Evolutionary conservation across 1,139 yeast genomes (phyloP), one percentile per base, ranked within the genome.

Genomic region (Pichia cactophila): DNA sequence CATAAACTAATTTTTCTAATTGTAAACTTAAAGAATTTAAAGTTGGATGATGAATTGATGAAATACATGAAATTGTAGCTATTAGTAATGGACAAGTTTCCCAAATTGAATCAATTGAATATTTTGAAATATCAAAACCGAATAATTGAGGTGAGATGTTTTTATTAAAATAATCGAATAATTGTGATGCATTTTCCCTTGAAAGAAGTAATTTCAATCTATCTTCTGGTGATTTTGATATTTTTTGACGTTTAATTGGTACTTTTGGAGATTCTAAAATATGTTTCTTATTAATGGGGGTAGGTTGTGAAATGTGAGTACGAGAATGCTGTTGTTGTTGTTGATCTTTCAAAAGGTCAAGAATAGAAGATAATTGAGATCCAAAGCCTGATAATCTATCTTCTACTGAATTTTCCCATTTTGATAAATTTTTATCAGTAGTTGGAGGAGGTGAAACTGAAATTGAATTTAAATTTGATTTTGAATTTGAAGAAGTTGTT

Each of bases 141-240:
- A 81, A 82, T 41, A 83, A 66, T 57, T 82, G 86, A 20, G 81
- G 82, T 0, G 85, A 71, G 23, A 82, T 79, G 50, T 80, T 74
- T 3, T 70, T 63, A 56, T 79, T 76, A 59, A 83, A 83, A 52
- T 71, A 78, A 7, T 61, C 57, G 52, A 81, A 78, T 16, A 82
- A 66, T 29, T 71, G 75, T 28, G 64, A 61, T 0, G 86, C 86
- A 49, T 81, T 75, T 1, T 64, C 68, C 38, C 66, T 59, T 1
- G 69, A 52, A 2, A 78, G 54, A 17, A 63, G 54, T 7, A 54
- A 53, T 7, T 56, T 33, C 31, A 50, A 44, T 20, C 12, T 23
- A 10, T 16, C 14, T 10, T 26, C 28, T n/a, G 51, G 48, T 28
- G 49, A 42, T 16, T 16, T 35, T 35, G 11, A 10, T 6, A 35